A percentile compares a stretch with the other conserved stretches of the same genome.
phyloP scores from a whole-genome alignment of 2,329 filamentous ascomycete species.

The Sporothrix pallida region DNA sequence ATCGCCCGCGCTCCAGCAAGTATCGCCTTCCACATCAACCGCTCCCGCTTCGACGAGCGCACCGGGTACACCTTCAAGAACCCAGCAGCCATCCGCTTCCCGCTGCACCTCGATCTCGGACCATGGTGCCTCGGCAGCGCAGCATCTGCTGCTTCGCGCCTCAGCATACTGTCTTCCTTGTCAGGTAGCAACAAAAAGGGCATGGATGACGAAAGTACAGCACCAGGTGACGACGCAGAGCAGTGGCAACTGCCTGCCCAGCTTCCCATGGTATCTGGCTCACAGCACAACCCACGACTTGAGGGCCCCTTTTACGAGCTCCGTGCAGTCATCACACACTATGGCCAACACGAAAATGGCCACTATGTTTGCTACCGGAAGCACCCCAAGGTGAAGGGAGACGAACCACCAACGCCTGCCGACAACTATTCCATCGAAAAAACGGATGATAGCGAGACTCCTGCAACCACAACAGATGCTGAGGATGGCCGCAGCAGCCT shows the following conservation, averaged over 20 bases:
- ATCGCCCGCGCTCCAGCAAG: conserved; percentile 82
- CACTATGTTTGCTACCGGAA: conserved; percentile 93
- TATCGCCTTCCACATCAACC: conserved; percentile 85
- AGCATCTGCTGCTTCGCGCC: conserved; percentile 37
- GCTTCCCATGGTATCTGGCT: conserved; percentile 73
- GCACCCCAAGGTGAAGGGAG: conserved; percentile 52
- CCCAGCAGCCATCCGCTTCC: conserved; percentile 77
- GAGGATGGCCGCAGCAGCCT: conserved; percentile 19
- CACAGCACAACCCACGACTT: conserved; percentile 55
- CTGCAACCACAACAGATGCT: neutral
- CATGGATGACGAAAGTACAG: neutral
- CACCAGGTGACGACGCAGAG: conserved; percentile 52
- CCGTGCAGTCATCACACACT: conserved; percentile 84
- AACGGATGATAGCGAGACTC: neutral
- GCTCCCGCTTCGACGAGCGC: conserved; percentile 85
- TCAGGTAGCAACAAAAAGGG: neutral
- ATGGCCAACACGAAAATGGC: conserved; percentile 89
- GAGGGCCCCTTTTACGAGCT: conserved; percentile 73
- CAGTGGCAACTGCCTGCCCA: conserved; percentile 73
- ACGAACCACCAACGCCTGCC: conserved; percentile 15
- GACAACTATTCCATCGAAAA: neutral
- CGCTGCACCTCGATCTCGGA: conserved; percentile 73
- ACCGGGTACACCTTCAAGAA: conserved; percentile 86
- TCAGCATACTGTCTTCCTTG: neutral
- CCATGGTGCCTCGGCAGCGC: conserved; percentile 82